These are phyloP conservation scores for Arabidopsis arenosa DNA, from an alignment of 345 rosid species.

Conservation along the genomic window DNA sequence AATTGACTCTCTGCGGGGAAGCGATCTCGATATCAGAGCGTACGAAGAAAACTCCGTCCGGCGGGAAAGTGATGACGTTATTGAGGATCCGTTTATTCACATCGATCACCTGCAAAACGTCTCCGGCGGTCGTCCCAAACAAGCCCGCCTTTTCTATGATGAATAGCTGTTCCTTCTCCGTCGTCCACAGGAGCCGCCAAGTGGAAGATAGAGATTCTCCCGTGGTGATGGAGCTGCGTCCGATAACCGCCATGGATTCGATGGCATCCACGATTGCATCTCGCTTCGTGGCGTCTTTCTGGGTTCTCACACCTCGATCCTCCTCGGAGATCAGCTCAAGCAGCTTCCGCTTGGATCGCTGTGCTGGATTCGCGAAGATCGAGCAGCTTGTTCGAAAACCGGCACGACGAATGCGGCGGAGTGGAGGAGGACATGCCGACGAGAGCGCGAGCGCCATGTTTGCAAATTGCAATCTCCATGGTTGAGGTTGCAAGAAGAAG, in stretches of 20 bases:
- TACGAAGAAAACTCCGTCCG: conserved; percentile 88
- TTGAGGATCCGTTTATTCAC: conserved; percentile 61
- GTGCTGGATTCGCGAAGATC: conserved; percentile 46
- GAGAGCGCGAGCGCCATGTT: conserved; percentile 38
- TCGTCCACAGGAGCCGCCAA: conserved; percentile 91
- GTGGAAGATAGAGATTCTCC: conserved; percentile 69
- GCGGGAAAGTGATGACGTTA: conserved; percentile 92
- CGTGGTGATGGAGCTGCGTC: conserved; percentile 64
- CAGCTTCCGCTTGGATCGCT: conserved; percentile 61
- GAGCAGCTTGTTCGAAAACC: conserved; percentile 48
- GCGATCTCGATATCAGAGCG: conserved; percentile 71
- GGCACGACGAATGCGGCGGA: conserved; percentile 14
- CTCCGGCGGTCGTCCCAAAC: conserved; percentile 79
- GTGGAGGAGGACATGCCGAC: conserved; percentile 13
- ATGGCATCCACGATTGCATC: conserved; percentile 69
- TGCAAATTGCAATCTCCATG: not conserved
- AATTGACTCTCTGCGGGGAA: conserved; percentile 81
- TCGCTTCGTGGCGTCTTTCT: conserved; percentile 59
- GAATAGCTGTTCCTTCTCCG: conserved; percentile 95
- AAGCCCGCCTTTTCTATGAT: conserved; percentile 80
- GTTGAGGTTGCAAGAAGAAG: conserved; percentile 13
- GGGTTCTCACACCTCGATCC: conserved; percentile 83
- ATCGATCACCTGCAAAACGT: conserved; percentile 89
- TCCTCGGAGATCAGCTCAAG: conserved; percentile 78
- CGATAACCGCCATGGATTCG: conserved; percentile 64